Evolutionary conservation across 495 filamentous ascomycete genomes (phyloP).

Genomic region (Pyronema domesticum): DNA sequence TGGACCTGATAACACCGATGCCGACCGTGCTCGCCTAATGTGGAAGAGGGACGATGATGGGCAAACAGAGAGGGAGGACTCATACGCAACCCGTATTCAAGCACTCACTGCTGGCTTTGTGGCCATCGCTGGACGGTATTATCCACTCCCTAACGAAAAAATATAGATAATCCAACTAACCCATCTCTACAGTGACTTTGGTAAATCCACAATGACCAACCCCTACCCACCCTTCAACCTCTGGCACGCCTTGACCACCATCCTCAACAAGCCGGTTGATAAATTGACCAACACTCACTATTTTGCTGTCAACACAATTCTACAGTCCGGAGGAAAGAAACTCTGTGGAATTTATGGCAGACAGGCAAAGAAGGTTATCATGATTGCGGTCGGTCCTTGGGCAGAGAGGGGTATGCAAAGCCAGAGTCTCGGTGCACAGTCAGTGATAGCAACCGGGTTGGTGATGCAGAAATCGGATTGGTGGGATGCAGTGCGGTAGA

Average conservation of each 20-base stretch:
- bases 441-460: background rate
- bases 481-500: background rate
- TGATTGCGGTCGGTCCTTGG: conserved; percentile 20
- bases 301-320: conserved; percentile 56
- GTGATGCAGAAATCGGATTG: background rate
- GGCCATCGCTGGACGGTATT: conserved; percentile 34
- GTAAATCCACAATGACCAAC: conserved; percentile 43
- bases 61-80: conserved; percentile 37
- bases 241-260: conserved; percentile 56
- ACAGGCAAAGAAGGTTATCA: conserved; percentile 22
- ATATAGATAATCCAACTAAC: conserved; percentile 20
- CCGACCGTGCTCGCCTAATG: conserved; percentile 50
- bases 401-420: conserved; percentile 3
- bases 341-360: conserved; percentile 65
- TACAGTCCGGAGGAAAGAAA: conserved; percentile 49
- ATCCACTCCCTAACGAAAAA: background rate
- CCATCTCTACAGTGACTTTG: conserved; percentile 51
- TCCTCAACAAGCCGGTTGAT: conserved; percentile 49
- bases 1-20: conserved; percentile 54
- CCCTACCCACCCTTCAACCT: conserved; percentile 60
- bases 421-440: background rate
- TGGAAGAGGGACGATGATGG: conserved; percentile 46
- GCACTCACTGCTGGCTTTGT: conserved; percentile 73
- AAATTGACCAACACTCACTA: conserved; percentile 62
- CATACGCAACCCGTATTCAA: conserved; percentile 63